Evolutionary conservation across 2,329 filamentous ascomycete species (phyloP).

Genomic region (Exserohilum rostratum): DNA sequence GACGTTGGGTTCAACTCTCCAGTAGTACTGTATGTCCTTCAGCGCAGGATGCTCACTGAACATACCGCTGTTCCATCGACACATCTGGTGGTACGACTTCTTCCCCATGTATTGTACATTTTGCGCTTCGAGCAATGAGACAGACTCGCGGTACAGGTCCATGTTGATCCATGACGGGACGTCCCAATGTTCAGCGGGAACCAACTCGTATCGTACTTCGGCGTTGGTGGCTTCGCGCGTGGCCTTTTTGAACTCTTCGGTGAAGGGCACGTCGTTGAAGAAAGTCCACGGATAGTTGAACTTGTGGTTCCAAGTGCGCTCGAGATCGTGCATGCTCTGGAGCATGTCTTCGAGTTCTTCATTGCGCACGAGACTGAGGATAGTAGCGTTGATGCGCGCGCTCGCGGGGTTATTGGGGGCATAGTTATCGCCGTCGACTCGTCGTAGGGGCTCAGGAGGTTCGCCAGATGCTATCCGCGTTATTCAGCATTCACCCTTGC

Average conservation of each 20-base stretch:
- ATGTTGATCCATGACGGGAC: constrained; percentile 90
- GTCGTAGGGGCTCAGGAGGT: constrained; percentile 75
- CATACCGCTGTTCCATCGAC: constrained; percentile 96
- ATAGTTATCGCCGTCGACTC: constrained; percentile 75
- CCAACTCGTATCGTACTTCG: constrained; percentile 82
- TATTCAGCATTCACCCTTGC: constrained; percentile 12
- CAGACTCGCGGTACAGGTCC: constrained; percentile 83
- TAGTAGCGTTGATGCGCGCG: constrained; percentile 88
- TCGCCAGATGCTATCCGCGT: constrained; percentile 73
- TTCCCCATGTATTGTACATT: constrained; percentile 89
- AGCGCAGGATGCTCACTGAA: constrained; percentile 97
- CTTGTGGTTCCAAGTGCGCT: constrained; percentile 95
- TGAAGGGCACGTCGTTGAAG: constrained; percentile 95
- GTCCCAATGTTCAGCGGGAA: constrained; percentile 95
- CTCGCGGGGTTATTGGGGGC: constrained; percentile 74
- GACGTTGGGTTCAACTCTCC: constrained; percentile 97
- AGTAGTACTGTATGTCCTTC: constrained; percentile 85
- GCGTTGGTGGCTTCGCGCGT: constrained; percentile 86
- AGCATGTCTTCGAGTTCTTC: constrained; percentile 85
- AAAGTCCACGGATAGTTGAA: constrained; percentile 99
- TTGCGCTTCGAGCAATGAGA: constrained; percentile 79
- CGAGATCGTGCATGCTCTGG: constrained; percentile 86
- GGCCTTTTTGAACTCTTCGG: constrained; percentile 86
- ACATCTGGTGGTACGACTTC: constrained; percentile 98
- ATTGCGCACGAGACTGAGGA: constrained; percentile 91